Evolutionary conservation across 192 early-diverging fungal species (phyloP).

Genomic region (Backusella psychrophila): DNA sequence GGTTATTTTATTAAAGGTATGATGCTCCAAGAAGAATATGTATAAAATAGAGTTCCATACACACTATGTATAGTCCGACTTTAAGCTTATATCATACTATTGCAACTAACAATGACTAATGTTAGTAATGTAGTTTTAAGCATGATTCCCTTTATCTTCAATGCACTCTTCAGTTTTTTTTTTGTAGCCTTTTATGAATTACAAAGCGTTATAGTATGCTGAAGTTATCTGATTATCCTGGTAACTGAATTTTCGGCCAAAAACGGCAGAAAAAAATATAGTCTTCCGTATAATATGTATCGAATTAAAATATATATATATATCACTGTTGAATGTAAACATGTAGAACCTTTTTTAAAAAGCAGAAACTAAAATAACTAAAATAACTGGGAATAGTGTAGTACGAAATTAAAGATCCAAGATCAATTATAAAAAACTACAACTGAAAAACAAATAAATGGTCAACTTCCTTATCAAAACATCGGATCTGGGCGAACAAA

Average conservation of each 20-base stretch:
- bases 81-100: not conserved
- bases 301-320: not conserved
- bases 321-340: not conserved
- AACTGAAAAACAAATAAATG: not conserved
- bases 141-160: not conserved
- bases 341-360: not conserved
- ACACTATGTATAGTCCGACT: not conserved
- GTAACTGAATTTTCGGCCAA: not conserved
- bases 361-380: not conserved
- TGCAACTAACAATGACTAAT: not conserved
- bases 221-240: not conserved
- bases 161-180: not conserved
- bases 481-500: not conserved
- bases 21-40: not conserved
- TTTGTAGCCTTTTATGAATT: not conserved
- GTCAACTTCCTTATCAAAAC: not conserved
- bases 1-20: not conserved
- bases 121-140: not conserved
- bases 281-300: not conserved
- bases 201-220: not conserved
- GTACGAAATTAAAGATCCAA: not conserved
- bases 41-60: not conserved
- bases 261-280: not conserved
- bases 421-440: not conserved
- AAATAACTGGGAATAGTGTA: not conserved